These are phyloP conservation scores for Euphorbia peplus DNA, from an alignment of 345 rosid genomes.

Conservation along the genomic window DNA sequence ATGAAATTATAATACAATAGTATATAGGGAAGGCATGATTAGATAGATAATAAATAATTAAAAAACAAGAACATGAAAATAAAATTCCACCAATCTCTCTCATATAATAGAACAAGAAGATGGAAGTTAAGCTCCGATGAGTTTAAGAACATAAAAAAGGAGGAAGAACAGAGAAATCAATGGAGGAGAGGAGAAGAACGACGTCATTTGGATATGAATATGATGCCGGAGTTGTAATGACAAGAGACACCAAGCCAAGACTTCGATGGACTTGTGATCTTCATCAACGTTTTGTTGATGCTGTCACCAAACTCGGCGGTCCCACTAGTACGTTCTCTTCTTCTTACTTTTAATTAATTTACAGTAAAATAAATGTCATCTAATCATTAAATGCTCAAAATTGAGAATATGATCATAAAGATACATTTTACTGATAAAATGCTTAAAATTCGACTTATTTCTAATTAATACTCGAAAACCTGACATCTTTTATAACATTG, in stretches of 20 bases:
- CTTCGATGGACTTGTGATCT: slow-evolving; percentile 71
- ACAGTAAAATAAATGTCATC: no score
- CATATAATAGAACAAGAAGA: no score
- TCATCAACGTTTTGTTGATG: slow-evolving; percentile 62
- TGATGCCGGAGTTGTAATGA: slow-evolving; percentile 68
- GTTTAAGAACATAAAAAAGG: background rate
- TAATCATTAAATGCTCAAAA: no score
- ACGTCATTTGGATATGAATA: slow-evolving; percentile 30
- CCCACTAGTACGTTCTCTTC: slow-evolving; percentile 39
- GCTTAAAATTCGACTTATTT: no score
- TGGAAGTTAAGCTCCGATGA: background rate
- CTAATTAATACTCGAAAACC: no score
- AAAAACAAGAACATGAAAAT: no score
- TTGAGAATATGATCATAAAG: no score
- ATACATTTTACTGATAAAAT: no score
- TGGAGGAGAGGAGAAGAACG: background rate
- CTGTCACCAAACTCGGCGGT: slow-evolving; percentile 69
- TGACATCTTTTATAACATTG: no score
- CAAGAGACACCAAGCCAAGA: slow-evolving; percentile 85
- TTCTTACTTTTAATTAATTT: background rate
- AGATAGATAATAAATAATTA: no score
- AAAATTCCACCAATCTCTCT: no score
- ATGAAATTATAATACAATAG: no score
- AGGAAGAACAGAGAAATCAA: background rate
- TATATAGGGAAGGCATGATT: background rate